phyloP scores from a whole-genome alignment of 2,329 filamentous ascomycete species.

The Verticillium klebahnii region DNA sequence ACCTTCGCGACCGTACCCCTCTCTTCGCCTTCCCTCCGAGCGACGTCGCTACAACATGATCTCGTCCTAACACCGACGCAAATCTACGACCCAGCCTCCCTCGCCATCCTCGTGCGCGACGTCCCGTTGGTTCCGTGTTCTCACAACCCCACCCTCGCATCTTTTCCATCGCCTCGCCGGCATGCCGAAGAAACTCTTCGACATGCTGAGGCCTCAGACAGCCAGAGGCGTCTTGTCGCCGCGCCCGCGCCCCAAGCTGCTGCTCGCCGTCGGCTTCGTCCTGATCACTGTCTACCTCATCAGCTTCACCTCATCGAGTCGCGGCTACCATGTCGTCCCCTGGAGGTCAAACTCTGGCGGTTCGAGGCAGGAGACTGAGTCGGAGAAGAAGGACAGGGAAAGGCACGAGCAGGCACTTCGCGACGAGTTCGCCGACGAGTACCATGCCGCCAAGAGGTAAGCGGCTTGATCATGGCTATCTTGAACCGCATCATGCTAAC shows the following conservation, averaged over 20 bases:
- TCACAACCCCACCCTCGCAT: background rate
- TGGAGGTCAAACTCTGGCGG: constrained; percentile 11
- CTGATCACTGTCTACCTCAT: constrained; percentile 38
- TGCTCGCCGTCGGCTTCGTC: constrained; percentile 35
- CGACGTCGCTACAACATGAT: background rate
- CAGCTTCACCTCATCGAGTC: constrained; percentile 29
- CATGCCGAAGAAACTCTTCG: constrained; percentile 8
- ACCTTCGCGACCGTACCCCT: background rate
- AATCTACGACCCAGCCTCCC: background rate
- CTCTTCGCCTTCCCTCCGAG: background rate
- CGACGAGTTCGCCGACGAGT: constrained; percentile 24
- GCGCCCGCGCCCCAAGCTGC: constrained; percentile 34
- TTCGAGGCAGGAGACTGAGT: constrained; percentile 3
- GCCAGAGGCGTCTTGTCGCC: constrained; percentile 16
- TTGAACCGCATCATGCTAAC: constrained; percentile 10
- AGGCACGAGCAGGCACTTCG: constrained; percentile 23
- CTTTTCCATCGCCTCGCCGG: background rate
- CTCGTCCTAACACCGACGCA: background rate
- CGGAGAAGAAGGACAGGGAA: constrained; percentile 12
- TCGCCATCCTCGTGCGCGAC: background rate
- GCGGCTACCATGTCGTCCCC: constrained; percentile 29
- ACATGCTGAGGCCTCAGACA: constrained; percentile 20
- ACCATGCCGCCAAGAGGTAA: constrained; percentile 35
- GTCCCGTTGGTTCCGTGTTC: background rate
- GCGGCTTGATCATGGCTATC: constrained; percentile 13